These are phyloP conservation scores for Podila horticola DNA, from an alignment of 192 early-diverging fungal species.

Conservation along the genomic window DNA sequence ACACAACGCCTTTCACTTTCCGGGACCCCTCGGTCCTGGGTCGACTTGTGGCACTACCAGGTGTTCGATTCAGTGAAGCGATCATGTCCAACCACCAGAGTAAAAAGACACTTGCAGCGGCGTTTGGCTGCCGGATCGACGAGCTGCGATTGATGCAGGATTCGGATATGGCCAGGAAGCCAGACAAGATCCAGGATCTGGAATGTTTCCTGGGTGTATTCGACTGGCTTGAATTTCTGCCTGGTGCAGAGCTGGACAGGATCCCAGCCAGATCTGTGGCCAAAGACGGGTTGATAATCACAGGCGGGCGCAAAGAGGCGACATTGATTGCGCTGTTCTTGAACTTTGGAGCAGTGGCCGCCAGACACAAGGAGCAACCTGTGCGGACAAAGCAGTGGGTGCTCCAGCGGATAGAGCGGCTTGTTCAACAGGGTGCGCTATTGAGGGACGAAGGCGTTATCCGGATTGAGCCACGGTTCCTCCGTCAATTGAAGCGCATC, in stretches of 20 bases:
- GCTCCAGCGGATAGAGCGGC: conserved; percentile 23
- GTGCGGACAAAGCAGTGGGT: conserved; percentile 29
- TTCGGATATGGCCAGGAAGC: conserved; percentile 33
- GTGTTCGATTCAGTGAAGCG: conserved; percentile 22
- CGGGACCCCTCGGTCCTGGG: conserved; percentile 26
- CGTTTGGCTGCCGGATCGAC: conserved; percentile 26
- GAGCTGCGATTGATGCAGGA: conserved; percentile 42
- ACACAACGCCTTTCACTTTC: conserved; percentile 21
- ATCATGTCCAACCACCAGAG: conserved; percentile 15
- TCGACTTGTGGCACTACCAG: conserved; percentile 23
- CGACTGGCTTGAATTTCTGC: conserved; percentile 51
- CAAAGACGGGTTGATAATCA: neutral
- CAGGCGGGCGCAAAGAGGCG: conserved; percentile 21
- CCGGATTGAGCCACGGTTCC: conserved; percentile 25
- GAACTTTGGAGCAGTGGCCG: conserved; percentile 39
- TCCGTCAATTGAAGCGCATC: conserved; percentile 28
- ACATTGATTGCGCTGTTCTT: conserved; percentile 28
- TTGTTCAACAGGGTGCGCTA: conserved; percentile 24
- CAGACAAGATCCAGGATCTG: conserved; percentile 44
- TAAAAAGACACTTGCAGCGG: conserved; percentile 6
- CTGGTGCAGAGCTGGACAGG: conserved; percentile 31
- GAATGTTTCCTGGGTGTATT: conserved; percentile 41
- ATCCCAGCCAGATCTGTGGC: neutral
- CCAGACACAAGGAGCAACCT: conserved; percentile 14
- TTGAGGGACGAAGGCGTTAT: conserved; percentile 17